phyloP scores from a whole-genome alignment of 2,329 filamentous ascomycete species.

The Phyllosticta ampelicida region DNA sequence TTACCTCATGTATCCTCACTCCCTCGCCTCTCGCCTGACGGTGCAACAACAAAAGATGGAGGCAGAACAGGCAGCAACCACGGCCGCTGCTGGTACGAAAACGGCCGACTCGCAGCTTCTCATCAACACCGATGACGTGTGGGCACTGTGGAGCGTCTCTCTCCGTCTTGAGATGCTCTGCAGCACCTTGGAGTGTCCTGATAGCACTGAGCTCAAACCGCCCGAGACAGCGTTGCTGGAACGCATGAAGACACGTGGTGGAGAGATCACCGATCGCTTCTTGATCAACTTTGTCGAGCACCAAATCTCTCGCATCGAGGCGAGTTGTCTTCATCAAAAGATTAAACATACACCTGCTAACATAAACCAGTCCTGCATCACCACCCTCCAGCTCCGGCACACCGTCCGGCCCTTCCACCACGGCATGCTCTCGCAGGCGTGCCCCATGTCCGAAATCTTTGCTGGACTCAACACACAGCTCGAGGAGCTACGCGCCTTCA shows the following conservation, averaged over 20 bases:
- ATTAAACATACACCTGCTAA: conserved; percentile 15
- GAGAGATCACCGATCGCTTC: conserved; percentile 80
- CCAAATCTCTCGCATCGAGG: conserved; percentile 92
- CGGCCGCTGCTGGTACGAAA: conserved; percentile 48
- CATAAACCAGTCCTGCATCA: conserved; percentile 62
- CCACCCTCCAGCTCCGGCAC: conserved; percentile 68
- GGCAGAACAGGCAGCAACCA: conserved; percentile 32
- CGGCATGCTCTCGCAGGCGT: conserved; percentile 60
- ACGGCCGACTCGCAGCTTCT: conserved; percentile 55
- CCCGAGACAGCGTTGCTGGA: conserved; percentile 80
- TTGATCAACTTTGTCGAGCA: conserved; percentile 86
- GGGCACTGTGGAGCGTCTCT: conserved; percentile 82
- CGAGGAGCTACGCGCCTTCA: conserved; percentile 53
- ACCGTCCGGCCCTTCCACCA: conserved; percentile 61
- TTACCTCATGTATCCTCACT: conserved; percentile 89
- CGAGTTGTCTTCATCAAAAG: conserved; percentile 36
- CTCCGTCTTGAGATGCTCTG: conserved; percentile 89
- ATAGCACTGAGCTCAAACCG: conserved; percentile 53
- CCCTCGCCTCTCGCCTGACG: conserved; percentile 68
- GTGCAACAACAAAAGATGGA: conserved; percentile 49
- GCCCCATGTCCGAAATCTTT: conserved; percentile 65
- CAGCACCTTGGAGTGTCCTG: conserved; percentile 67
- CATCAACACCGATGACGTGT: conserved; percentile 76
- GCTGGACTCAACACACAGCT: conserved; percentile 50
- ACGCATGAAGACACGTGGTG: conserved; percentile 57